These are phyloP conservation scores for Leavenworthia alabamica DNA, from an alignment of 345 rosid genomes.

Conservation along the genomic window DNA sequence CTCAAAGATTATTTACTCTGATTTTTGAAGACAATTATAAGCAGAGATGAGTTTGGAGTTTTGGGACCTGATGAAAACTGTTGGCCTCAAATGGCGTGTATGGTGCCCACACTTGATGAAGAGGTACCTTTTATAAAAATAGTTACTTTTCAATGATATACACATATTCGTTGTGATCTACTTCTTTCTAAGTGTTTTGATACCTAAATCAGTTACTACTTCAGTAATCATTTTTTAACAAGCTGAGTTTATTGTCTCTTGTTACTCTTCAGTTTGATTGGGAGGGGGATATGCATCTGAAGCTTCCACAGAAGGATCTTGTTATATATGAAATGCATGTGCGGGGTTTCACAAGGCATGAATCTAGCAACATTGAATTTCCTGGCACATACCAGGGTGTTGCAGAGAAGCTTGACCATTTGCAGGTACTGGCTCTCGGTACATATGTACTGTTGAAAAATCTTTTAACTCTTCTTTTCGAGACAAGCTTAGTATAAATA, in stretches of 20 bases:
- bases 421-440: conserved; percentile 50
- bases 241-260: not conserved
- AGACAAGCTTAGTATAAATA: conserved; percentile 4
- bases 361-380: conserved; percentile 58
- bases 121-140: conserved; percentile 40
- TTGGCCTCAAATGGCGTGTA: conserved; percentile 97
- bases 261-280: conserved; percentile 71
- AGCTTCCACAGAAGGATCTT: conserved; percentile 63
- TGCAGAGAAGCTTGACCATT: conserved; percentile 88
- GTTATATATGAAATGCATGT: conserved; percentile 94
- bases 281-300: conserved; percentile 92
- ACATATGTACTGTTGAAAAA: not conserved
- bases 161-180: not conserved
- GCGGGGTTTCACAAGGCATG: conserved; percentile 82
- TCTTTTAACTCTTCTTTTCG: not conserved
- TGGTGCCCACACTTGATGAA: conserved; percentile 53
- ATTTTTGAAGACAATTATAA: conserved; percentile 58
- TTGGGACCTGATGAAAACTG: conserved; percentile 55
- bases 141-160: not conserved
- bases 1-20: not conserved
- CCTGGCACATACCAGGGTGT: conserved; percentile 86
- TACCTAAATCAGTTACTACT: not conserved
- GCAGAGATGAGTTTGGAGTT: conserved; percentile 80
- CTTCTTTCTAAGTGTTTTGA: not conserved
- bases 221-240: not conserved